These are phyloP conservation scores for Sugiyamaella smithiae DNA, from an alignment of 805 yeast species.

Conservation along the genomic window DNA sequence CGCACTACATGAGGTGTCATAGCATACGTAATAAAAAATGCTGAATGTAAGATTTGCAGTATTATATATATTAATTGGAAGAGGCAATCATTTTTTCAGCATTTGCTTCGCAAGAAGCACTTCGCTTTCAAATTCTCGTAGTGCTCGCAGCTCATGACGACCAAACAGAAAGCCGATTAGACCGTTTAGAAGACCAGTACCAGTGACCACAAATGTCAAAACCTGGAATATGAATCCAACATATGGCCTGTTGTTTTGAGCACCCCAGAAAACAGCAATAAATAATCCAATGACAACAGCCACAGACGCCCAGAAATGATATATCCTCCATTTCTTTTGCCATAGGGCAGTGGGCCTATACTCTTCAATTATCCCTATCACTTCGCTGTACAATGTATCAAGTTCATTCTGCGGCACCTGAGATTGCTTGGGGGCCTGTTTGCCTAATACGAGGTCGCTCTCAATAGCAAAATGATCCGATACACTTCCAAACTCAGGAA, in stretches of 20 bases:
- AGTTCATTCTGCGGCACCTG: constrained; percentile 16
- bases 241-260: constrained; percentile 53
- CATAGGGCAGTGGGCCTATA: constrained; percentile 53
- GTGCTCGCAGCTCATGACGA: constrained; percentile 71
- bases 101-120: constrained; percentile 43
- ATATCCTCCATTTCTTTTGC: constrained; percentile 63
- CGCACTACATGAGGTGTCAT: too few relatives aligned
- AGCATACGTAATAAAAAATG: too few relatives aligned
- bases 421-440: not conserved
- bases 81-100: too few relatives aligned
- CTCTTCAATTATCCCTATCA: constrained; percentile 44
- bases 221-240: constrained; percentile 64
- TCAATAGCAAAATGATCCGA: constrained; percentile 87
- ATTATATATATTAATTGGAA: too few relatives aligned
- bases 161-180: constrained; percentile 78
- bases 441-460: constrained; percentile 26
- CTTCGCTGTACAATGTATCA: constrained; percentile 42
- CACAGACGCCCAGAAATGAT: constrained; percentile 61
- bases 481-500: constrained; percentile 68
- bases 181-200: constrained; percentile 73
- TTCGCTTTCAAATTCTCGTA: constrained; percentile 71
- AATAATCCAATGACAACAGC: constrained; percentile 50
- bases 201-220: constrained; percentile 51
- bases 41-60: too few relatives aligned
- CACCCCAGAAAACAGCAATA: constrained; percentile 58